Evolutionary conservation across 1,284 basidiomycete genomes (phyloP).

Genomic region (Ganoderma sinense): DNA sequence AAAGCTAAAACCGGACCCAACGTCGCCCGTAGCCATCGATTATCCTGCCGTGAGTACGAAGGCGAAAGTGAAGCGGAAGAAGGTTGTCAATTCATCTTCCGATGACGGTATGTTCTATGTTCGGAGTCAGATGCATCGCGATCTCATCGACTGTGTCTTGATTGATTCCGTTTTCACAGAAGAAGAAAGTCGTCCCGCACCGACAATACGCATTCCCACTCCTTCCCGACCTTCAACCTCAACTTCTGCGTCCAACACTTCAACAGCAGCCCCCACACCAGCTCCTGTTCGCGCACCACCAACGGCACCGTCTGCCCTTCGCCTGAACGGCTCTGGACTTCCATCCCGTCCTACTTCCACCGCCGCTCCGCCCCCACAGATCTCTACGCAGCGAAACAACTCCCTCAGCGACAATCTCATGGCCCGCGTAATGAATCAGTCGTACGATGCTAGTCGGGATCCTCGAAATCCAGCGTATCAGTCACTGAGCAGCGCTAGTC

Average conservation of each 20-base stretch:
- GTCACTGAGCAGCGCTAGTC: background rate
- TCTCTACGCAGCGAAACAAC: conserved; percentile 4
- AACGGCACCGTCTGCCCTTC: conserved; percentile 11
- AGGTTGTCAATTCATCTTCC: background rate
- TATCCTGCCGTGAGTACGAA: background rate
- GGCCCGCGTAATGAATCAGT: conserved; percentile 2
- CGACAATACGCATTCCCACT: background rate
- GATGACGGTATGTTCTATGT: background rate
- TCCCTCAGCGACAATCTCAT: conserved; percentile 12
- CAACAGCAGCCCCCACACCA: background rate
- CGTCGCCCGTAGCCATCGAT: background rate
- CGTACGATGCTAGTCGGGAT: conserved; percentile 11
- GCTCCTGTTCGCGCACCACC: conserved; percentile 6
- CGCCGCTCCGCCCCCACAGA: background rate
- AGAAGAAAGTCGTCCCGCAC: background rate
- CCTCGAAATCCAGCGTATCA: conserved; percentile 8
- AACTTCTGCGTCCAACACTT: background rate
- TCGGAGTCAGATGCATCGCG: no score
- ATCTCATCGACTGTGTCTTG: background rate
- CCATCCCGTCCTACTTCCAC: background rate
- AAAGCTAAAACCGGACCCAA: conserved; percentile 23
- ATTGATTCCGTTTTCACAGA: background rate
- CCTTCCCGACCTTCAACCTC: background rate
- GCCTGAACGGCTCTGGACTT: background rate
- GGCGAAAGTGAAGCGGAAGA: conserved; percentile 3